phyloP scores from a whole-genome alignment of 257 asterid genomes.

The Buddleja alternifolia region DNA sequence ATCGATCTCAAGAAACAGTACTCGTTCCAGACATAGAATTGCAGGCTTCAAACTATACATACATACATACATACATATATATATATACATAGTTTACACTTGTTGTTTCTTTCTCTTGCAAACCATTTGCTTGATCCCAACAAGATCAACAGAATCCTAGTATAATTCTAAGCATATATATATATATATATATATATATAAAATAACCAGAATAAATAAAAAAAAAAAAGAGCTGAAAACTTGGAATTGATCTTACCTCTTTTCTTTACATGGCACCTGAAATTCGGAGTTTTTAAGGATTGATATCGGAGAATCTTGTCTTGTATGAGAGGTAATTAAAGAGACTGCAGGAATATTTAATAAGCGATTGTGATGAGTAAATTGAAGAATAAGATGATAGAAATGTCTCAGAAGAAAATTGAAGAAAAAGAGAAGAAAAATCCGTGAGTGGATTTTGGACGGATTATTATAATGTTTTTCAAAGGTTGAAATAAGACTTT shows the following conservation, averaged over 20 bases:
- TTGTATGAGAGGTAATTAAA: background rate
- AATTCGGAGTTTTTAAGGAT: background rate
- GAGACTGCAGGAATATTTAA: background rate
- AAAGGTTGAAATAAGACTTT: too few species aligned
- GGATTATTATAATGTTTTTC: too few species aligned
- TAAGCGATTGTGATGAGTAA: background rate
- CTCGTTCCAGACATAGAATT: too few species aligned
- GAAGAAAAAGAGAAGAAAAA: too few species aligned
- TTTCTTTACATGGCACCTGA: conserved; percentile 14
- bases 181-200: too few species aligned
- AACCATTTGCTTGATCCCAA: background rate
- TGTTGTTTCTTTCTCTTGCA: background rate
- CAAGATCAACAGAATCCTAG: background rate
- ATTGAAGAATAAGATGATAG: too few species aligned
- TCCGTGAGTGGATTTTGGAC: too few species aligned
- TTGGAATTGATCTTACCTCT: conserved; percentile 18
- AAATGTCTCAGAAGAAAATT: too few species aligned
- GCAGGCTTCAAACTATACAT: too few species aligned
- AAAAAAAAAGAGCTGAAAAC: background rate
- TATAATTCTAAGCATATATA: background rate
- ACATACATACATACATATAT: background rate
- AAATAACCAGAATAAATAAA: background rate
- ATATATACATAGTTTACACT: background rate
- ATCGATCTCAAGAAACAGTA: too few species aligned
- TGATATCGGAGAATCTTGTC: background rate